Percentiles rank a stretch among this genome's conserved stretches.
Conservation (phyloP, 2,329 filamentous ascomycete species). For the Ascochyta viciae-villosae region DNA sequence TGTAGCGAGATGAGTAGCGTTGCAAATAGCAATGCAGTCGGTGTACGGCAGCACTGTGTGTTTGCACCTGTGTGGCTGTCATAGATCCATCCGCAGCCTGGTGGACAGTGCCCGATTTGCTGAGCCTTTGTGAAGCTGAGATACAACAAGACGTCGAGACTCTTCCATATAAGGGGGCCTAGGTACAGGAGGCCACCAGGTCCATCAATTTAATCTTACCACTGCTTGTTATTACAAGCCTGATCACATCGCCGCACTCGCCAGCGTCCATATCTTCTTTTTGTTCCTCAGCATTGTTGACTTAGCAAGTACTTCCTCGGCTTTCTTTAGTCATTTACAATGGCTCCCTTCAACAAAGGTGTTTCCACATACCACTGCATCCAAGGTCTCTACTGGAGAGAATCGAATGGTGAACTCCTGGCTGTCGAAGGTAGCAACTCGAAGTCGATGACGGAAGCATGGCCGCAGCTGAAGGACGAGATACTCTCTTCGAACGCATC, state of each 20-base stretch:
- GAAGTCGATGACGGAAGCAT: slow-evolving; percentile 25
- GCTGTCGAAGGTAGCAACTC: slow-evolving; percentile 36
- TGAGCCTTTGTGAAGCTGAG: slow-evolving; percentile 20
- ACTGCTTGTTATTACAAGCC: slow-evolving; percentile 13
- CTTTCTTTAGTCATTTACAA: slow-evolving; percentile 22
- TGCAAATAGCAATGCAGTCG: slow-evolving; percentile 24
- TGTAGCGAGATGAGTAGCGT: slow-evolving; percentile 30
- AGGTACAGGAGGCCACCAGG: background rate
- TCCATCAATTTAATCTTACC: slow-evolving; percentile 15
- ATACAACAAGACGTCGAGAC: slow-evolving; percentile 17
- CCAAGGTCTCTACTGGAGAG: slow-evolving; percentile 40
- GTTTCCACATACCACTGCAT: slow-evolving; percentile 38
- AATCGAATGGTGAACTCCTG: slow-evolving; percentile 30
- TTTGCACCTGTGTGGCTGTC: slow-evolving; percentile 23
- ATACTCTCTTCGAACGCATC: slow-evolving; percentile 23
- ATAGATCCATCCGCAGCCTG: slow-evolving; percentile 27
- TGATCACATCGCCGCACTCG: slow-evolving; percentile 6
- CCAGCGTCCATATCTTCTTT: slow-evolving; percentile 13
- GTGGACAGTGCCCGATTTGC: slow-evolving; percentile 20
- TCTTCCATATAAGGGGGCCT: slow-evolving; percentile 28
- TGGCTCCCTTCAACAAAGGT: slow-evolving; percentile 40
- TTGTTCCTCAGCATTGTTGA: slow-evolving; percentile 9
- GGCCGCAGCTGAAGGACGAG: slow-evolving; percentile 27
- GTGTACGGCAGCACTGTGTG: slow-evolving; percentile 21
- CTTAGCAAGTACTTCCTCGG: slow-evolving; percentile 10